Evolutionary conservation across 2,329 filamentous ascomycete species (phyloP), one percentile per base, ranked within the genome.

Genomic region (Thielaviopsis punctulata): DNA sequence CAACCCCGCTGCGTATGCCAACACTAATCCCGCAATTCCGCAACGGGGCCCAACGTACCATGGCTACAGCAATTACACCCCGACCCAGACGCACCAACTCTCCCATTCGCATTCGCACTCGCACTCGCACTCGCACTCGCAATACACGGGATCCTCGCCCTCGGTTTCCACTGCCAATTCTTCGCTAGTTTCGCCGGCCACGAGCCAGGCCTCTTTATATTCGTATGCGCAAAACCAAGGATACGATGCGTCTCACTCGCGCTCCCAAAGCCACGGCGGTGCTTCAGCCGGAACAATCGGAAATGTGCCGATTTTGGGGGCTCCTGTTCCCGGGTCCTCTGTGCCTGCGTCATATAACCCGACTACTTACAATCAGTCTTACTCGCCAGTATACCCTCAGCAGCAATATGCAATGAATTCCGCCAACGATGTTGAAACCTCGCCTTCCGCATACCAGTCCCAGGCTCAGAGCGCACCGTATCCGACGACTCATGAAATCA

Each of bases 1-100:
- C 62, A 79, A 79, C 59, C 76, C 76, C 23, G 75, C 76, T 43
- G 75, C 75, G 48, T 80, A 80, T 63, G 73, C 74, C 51, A 66
- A 62, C 57, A 65, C 71, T 23, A 22, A 21, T 10, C 62, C 62
- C 24, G 60, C 62, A 15, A 55, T 48, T 13, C 71, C 72, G 10
- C 75, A 78, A 58, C 68, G 75, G 44, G 72, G 73, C 51, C 63
- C 70, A 45, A 72, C 73, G 1, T 71, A 76, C 53, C 64, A 70
- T 46, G 72, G 71, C 24, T 72, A 72, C 58, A 67, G 61, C 56
- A 66, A 60, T 52, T 73, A 74, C 30, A 62, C 63, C 41, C 65
- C 68, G 25, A 58, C 63, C 4, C 65, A 65, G 53, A 55, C 61
- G 15, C 49, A 46, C 18, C 19, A 45, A 10, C 22, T 45, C 19